Evolutionary conservation across 202 grass and related monocot genomes (phyloP), one percentile per base, ranked within the genome.

Genomic region (Bolboschoenoplectus hybrid): DNA sequence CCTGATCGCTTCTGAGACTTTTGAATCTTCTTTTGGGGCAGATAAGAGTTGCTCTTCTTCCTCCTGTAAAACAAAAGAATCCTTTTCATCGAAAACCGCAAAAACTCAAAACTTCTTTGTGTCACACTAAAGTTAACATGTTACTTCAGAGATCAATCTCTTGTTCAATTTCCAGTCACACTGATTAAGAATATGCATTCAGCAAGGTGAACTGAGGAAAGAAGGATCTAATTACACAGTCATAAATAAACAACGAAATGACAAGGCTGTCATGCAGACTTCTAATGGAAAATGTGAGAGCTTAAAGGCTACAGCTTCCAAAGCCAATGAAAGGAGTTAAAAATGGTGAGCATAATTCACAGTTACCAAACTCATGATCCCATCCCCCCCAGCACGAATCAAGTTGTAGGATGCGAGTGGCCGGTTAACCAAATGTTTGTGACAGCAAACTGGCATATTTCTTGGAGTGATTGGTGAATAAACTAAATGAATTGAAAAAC

Each of bases 11-110:
- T 98, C 93, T 89, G 97, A 96, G 89, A 92, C 88, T 89, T 91
- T 85, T 20, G 85, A 90, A 83, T 98, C 96, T 62, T 92, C 96
- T 84, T 98, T 94, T 12, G 89, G 90, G 80, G 89, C 86, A 68
- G 96, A 89, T 60, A 98, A 90, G 82, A 98, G 87, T 61, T 98
- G 96, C 64, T 98, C 96, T 87, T 98, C 96, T 80, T 98, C 96
- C 92, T 98, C 96, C 96, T 96, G 90, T 87, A 26, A 84, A 79
- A 72, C 41, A 72, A 76, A 76, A 77, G 2, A 77, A 77, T 13
- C 49, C 11, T 38, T 52, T 17, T 77, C 6, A 52, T 77, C 50
- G 17, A 16, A 77, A 56, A 76, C 10, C 32, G 55, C 73, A 53
- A 50, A 73, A 74, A 2, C 9, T 50, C 40, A 16, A 72, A 47